Conservation (phyloP, 176 grass and related monocot species). For the Raddia distichophylla region DNA sequence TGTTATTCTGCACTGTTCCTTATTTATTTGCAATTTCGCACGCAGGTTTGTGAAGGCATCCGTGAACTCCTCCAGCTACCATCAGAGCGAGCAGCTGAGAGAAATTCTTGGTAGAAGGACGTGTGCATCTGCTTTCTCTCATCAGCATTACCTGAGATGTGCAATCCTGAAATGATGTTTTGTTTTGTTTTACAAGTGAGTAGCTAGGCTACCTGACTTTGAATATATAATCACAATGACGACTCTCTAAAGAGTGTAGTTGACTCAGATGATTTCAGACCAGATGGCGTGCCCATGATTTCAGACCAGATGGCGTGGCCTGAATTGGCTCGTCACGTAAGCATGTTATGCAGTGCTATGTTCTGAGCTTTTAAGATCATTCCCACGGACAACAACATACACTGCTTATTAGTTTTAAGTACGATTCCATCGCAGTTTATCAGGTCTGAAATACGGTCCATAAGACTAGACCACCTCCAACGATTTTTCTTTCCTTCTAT, state of each 20-base stretch:
- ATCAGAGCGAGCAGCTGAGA: slow-evolving; percentile 44
- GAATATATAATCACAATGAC: background rate
- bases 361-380: background rate
- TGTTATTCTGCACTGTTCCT: background rate
- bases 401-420: background rate
- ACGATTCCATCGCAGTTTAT: too few species aligned
- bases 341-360: background rate
- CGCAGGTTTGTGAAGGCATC: slow-evolving; percentile 82
- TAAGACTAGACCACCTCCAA: too few species aligned
- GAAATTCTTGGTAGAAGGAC: slow-evolving; percentile 8
- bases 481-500: too few species aligned
- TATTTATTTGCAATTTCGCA: background rate
- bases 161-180: background rate
- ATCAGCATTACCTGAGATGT: background rate
- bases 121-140: background rate
- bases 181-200: background rate
- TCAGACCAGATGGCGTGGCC: background rate
- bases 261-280: background rate
- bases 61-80: slow-evolving; percentile 68
- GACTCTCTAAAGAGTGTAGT: background rate
- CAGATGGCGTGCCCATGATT: background rate
- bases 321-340: background rate
- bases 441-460: too few species aligned
- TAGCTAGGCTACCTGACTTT: background rate
- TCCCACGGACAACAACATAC: background rate